These are phyloP conservation scores for Aspergillus egyptiacus DNA, from an alignment of 495 filamentous ascomycete genomes.

Conservation along the genomic window DNA sequence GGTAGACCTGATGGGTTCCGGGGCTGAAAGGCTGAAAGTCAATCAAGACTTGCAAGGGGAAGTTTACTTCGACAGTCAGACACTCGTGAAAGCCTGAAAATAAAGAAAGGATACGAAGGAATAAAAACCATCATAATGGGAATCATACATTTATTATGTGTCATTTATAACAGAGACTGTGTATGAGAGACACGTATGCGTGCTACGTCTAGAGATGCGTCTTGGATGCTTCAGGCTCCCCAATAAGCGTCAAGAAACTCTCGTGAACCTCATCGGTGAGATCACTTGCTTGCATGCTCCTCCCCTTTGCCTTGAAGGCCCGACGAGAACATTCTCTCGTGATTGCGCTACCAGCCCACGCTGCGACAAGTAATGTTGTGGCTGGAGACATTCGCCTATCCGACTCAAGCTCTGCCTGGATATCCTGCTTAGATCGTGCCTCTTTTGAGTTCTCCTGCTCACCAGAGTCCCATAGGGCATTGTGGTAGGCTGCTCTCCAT, in stretches of 20 bases:
- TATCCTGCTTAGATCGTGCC: slow-evolving; percentile 34
- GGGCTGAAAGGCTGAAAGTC: too few relatives aligned
- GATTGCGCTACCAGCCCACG: slow-evolving; percentile 78
- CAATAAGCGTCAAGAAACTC: slow-evolving; percentile 74
- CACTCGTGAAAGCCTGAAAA: neutral
- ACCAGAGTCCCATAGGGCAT: slow-evolving; percentile 68
- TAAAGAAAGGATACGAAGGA: neutral
- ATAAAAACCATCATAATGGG: neutral
- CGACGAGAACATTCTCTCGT: slow-evolving; percentile 88
- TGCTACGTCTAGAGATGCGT: slow-evolving; percentile 26
- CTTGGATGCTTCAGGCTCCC: slow-evolving; percentile 47
- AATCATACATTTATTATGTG: neutral
- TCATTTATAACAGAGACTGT: neutral
- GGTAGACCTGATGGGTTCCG: neutral
- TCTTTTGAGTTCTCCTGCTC: slow-evolving; percentile 40
- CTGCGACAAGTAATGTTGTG: slow-evolving; percentile 72
- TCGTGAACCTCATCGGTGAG: slow-evolving; percentile 84
- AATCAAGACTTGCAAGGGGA: too few relatives aligned
- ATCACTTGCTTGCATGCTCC: slow-evolving; percentile 90
- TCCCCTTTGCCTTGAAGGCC: slow-evolving; percentile 80
- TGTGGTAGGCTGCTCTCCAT: slow-evolving; percentile 80
- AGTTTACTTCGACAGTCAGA: too few relatives aligned
- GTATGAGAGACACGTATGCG: neutral
- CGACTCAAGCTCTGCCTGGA: slow-evolving; percentile 41
- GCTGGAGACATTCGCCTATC: slow-evolving; percentile 39